Base-by-base conservation (phyloP, 768 basidiomycete species). In the Lactarius trivialis region DNA sequence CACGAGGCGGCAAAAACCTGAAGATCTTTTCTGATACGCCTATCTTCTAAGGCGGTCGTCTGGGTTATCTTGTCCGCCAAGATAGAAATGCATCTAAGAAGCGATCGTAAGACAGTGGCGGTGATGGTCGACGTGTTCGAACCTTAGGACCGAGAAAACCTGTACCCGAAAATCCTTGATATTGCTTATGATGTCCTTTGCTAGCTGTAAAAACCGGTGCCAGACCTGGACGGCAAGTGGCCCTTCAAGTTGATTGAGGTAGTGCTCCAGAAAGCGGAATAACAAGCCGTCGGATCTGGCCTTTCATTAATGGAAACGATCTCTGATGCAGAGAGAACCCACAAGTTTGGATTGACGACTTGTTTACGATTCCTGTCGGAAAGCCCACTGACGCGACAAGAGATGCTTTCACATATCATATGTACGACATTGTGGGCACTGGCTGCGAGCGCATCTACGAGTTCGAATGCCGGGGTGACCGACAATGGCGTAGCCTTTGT, bases 151-250 rank as follows among this genome's bases (percentile, higher is more conserved):
- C 14, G 86, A 79, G 73, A 88, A 93, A 14, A 85, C 78, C 61
- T 90, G 86, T 0, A 79, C 66, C 65, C 87, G 89, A 73, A 87
- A 89, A 33, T 88, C 85, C 32, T 85, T 81, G 24, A 84, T 76
- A 55, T 77, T 81, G 41, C 77, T 79, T n/a, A 83, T 73, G 24
- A 96, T 72, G 26, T 98, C 95, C 69, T 88, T 91, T 7, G 85
- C 82, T 48, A 98, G 76, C 54, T 85, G 82, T 65, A 91, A 76
- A 69, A 86, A 87, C 21, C 91, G 82, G 48, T 76, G 73, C 96
- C 96, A 98, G 21, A 98, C 89, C 75, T 98, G 97, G 12, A 94
- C 79, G 3, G 92, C 95, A 37, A 97, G 76, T 0, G 97, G 92
- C 0, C 93, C 92, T 72, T 98, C 97, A 45, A 98, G 73, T 11